A percentile compares a stretch with the other conserved stretches of the same genome.
phyloP scores from a whole-genome alignment of 1,284 basidiomycete genomes.

The Ceratobasidium papillatum region DNA sequence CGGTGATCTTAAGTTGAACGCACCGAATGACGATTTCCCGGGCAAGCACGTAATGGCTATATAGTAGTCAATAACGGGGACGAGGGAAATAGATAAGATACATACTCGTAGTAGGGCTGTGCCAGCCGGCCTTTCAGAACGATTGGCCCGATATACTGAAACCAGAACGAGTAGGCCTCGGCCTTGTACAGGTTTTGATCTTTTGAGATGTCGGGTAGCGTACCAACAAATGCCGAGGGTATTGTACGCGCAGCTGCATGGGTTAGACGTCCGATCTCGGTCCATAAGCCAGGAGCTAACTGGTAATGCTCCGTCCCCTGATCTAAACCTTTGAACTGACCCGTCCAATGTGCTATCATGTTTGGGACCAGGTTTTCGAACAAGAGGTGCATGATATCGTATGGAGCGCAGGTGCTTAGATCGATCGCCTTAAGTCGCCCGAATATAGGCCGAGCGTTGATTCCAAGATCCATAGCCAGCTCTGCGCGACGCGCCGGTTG shows the following conservation, averaged over 20 bases:
- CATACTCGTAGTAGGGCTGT: conserved; percentile 49
- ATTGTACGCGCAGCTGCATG: conserved; percentile 47
- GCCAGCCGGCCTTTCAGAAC: conserved; percentile 48
- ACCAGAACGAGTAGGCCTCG: conserved; percentile 54
- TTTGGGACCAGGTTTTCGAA: conserved; percentile 36
- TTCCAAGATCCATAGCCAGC: neutral
- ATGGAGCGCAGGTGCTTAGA: conserved; percentile 43
- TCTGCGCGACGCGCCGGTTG: neutral
- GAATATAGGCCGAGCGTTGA: conserved; percentile 29
- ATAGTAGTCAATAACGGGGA: neutral
- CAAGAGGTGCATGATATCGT: conserved; percentile 53
- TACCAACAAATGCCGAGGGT: conserved; percentile 51
- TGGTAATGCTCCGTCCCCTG: conserved; percentile 42
- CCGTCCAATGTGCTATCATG: conserved; percentile 50
- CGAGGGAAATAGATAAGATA: conserved; percentile 40
- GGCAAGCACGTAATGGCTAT: neutral
- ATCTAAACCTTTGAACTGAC: conserved; percentile 51
- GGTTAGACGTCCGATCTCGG: conserved; percentile 49
- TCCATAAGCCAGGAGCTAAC: conserved; percentile 48
- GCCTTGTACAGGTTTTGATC: conserved; percentile 50
- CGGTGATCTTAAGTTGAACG: conserved; percentile 43
- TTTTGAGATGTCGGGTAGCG: conserved; percentile 49
- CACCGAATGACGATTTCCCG: conserved; percentile 47
- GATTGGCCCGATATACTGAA: conserved; percentile 50
- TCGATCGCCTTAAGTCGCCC: neutral